Conservation (phyloP, 2,329 filamentous ascomycete genomes). For the Colletotrichum coccodes region DNA sequence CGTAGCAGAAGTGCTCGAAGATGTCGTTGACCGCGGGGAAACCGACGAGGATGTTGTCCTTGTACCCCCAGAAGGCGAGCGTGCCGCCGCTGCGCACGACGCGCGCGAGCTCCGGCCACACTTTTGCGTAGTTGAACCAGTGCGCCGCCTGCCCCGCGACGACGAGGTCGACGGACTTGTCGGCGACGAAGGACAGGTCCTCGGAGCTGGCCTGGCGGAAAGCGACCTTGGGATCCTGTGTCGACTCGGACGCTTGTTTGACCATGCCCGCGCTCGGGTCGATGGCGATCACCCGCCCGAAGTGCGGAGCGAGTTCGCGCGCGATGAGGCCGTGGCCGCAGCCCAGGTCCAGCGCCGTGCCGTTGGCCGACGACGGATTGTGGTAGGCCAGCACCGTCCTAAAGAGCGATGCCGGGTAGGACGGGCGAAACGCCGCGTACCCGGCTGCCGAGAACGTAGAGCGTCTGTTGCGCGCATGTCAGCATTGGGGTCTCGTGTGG, state of each 20-base stretch:
- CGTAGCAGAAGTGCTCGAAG: slow-evolving; percentile 66
- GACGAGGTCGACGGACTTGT: slow-evolving; percentile 61
- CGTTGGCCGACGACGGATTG: slow-evolving; percentile 42
- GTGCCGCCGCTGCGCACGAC: slow-evolving; percentile 65
- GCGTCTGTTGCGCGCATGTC: slow-evolving; percentile 52
- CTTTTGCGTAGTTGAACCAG: slow-evolving; percentile 70
- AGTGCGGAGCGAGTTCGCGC: slow-evolving; percentile 62
- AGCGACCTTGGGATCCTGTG: slow-evolving; percentile 53
- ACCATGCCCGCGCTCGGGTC: slow-evolving; percentile 70
- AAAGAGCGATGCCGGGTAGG: slow-evolving; percentile 66
- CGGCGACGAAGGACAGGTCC: slow-evolving; percentile 59
- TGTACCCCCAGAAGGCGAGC: slow-evolving; percentile 74
- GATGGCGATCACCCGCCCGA: slow-evolving; percentile 60
- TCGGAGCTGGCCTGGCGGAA: slow-evolving; percentile 65
- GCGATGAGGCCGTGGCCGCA: slow-evolving; percentile 70
- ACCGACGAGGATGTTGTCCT: slow-evolving; percentile 69
- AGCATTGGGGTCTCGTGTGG: not conserved
- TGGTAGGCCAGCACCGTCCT: slow-evolving; percentile 65
- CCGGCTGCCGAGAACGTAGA: slow-evolving; percentile 64
- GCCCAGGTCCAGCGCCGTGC: slow-evolving; percentile 66
- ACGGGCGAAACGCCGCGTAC: slow-evolving; percentile 70
- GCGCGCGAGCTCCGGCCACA: slow-evolving; percentile 65
- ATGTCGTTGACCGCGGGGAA: slow-evolving; percentile 61
- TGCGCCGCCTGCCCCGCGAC: slow-evolving; percentile 69
- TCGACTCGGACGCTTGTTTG: slow-evolving; percentile 56